Percentiles rank a stretch among this genome's conserved stretches.
Evolutionary conservation across 257 asterid species (phyloP).

Genomic region (Verbena officinalis): DNA sequence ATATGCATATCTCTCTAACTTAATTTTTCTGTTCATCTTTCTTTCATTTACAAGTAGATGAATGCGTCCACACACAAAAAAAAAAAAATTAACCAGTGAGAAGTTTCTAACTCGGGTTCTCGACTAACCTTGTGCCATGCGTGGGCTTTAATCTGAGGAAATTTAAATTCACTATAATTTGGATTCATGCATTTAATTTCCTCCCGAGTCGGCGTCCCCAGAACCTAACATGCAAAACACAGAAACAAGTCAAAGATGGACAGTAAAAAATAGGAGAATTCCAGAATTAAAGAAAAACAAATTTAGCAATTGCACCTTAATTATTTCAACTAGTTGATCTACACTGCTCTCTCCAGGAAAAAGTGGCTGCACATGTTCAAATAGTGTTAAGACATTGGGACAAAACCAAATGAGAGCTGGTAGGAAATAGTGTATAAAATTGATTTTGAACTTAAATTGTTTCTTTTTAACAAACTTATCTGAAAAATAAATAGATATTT

Average conservation of each 20-base stretch:
- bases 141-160: constrained; percentile 91
- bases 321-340: constrained; percentile 87
- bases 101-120: not conserved
- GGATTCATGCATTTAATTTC: constrained; percentile 98
- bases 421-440: not conserved
- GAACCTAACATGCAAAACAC: constrained; percentile 44
- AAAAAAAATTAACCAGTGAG: not conserved
- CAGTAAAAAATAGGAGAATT: not conserved
- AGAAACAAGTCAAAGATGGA: constrained; percentile 13
- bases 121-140: constrained; percentile 92
- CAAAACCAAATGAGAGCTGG: not conserved
- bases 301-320: constrained; percentile 83
- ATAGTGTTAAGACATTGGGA: not conserved
- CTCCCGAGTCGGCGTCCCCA: constrained; percentile 94
- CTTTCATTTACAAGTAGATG: too few relatives aligned
- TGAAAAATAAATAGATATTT: too few relatives aligned
- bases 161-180: constrained; percentile 78
- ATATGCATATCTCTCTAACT: not conserved
- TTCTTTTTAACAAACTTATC: too few relatives aligned
- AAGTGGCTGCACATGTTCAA: constrained; percentile 61
- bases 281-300: not conserved
- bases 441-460: too few relatives aligned
- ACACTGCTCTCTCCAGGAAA: constrained; percentile 96
- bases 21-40: not conserved
- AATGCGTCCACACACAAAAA: not conserved